Evolutionary conservation across 208 protist genomes (phyloP).

Genomic region (Leptomonas pyrrhocoris): DNA sequence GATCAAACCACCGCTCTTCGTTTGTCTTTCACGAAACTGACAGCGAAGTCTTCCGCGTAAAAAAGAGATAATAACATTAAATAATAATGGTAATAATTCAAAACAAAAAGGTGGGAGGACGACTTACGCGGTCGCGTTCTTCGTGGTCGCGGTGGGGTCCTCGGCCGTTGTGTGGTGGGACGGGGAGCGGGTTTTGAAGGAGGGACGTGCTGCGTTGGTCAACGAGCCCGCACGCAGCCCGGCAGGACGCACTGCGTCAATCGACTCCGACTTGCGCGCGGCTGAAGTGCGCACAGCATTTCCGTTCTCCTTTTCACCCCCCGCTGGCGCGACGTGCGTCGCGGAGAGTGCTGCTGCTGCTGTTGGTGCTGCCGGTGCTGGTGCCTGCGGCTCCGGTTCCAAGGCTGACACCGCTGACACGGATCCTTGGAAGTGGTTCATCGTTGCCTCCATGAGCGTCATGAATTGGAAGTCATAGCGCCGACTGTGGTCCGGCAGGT

Average conservation of each 20-base stretch:
- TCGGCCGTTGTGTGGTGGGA: neutral
- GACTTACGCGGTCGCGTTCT: neutral
- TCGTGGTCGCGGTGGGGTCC: neutral
- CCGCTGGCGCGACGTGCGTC: neutral
- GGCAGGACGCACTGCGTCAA: neutral
- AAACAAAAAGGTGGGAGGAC: neutral
- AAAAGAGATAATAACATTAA: conserved; percentile 16
- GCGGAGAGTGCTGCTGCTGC: neutral
- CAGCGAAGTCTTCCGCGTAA: neutral
- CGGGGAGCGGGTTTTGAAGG: conserved; percentile 21
- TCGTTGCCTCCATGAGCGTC: conserved; percentile 33
- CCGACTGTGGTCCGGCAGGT: conserved; percentile 15
- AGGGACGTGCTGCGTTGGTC: conserved; percentile 9
- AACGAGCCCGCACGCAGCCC: conserved; percentile 21
- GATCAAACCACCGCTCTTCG: too few species aligned
- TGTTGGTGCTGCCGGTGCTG: neutral
- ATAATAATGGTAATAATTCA: too few species aligned
- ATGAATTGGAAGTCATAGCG: conserved; percentile 6
- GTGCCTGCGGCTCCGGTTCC: conserved; percentile 17
- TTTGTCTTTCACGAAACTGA: too few species aligned
- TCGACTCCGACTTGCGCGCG: conserved; percentile 5
- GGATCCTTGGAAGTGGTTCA: conserved; percentile 26
- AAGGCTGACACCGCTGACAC: neutral
- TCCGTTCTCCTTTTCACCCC: conserved; percentile 22
- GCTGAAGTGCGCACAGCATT: neutral